phyloP scores from a whole-genome alignment of 257 asterid genomes.

The Solanum clarkiae region DNA sequence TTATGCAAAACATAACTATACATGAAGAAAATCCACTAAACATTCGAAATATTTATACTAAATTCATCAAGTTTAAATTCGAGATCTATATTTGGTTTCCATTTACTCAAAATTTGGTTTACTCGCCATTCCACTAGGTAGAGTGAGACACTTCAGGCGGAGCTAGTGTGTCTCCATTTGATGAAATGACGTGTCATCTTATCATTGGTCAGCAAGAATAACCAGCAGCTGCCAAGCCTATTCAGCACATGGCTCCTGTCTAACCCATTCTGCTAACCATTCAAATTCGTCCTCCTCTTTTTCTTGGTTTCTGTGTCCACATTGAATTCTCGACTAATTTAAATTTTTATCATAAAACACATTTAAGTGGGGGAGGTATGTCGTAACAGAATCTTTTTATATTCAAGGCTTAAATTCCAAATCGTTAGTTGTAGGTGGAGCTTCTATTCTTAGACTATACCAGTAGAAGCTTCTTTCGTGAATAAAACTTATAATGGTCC shows the following conservation, averaged over 20 bases:
- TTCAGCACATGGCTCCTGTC: constrained; percentile 6
- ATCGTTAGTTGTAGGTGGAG: not conserved
- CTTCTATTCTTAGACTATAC: not conserved
- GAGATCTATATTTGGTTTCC: not conserved
- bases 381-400: not conserved
- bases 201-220: not conserved
- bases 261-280: not conserved
- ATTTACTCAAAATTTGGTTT: not conserved
- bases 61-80: not conserved
- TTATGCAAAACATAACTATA: not conserved
- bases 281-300: not conserved
- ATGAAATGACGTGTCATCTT: not conserved
- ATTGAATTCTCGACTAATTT: not conserved
- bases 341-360: not conserved
- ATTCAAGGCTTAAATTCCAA: not conserved
- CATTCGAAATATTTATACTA: not conserved
- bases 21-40: not conserved
- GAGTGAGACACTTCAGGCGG: not conserved
- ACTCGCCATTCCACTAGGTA: not conserved
- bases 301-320: not conserved
- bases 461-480: not conserved
- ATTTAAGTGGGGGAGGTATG: not conserved
- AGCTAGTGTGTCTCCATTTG: not conserved
- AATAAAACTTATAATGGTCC: not conserved
- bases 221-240: not conserved